Percentiles rank a stretch among this genome's conserved stretches.
Evolutionary conservation across 805 yeast genomes (phyloP).

Genomic region (Suhomyces prunicola): DNA sequence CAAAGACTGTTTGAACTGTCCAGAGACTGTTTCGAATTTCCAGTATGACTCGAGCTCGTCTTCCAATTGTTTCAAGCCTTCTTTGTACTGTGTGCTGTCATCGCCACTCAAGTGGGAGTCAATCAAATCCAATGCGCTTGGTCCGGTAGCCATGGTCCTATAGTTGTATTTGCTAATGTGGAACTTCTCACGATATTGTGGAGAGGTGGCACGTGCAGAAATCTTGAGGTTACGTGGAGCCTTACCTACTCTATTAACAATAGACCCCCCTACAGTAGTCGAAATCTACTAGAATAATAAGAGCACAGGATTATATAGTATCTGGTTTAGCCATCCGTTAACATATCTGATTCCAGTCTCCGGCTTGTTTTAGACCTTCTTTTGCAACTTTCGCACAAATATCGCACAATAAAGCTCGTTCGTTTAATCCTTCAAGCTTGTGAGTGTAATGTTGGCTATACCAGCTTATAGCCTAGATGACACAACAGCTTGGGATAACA

Average conservation of each 20-base stretch:
- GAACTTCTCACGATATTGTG: not conserved
- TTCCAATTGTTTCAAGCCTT: conserved; percentile 9
- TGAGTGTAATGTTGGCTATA: not conserved
- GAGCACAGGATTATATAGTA: not conserved
- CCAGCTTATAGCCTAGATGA: not conserved
- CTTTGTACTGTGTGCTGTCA: conserved; percentile 16
- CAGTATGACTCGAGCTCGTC: conserved; percentile 17
- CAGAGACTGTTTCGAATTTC: conserved; percentile 40
- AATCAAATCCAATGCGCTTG: conserved; percentile 25
- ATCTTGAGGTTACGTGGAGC: not conserved
- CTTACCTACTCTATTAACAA: not conserved
- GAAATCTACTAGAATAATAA: too few species aligned
- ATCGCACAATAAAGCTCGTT: not conserved
- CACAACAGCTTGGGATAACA: not conserved
- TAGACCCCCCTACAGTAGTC: too few species aligned
- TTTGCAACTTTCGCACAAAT: not conserved
- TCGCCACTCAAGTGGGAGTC: conserved; percentile 25
- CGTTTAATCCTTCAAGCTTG: not conserved
- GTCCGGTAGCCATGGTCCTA: conserved; percentile 12
- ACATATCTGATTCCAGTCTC: not conserved
- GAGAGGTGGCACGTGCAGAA: not conserved
- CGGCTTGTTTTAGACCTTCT: not conserved
- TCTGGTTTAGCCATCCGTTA: not conserved
- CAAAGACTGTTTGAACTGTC: conserved; percentile 44
- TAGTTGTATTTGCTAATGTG: not conserved